Evolutionary conservation across 2,329 filamentous ascomycete species (phyloP).

Genomic region (Aspergillus fructus): DNA sequence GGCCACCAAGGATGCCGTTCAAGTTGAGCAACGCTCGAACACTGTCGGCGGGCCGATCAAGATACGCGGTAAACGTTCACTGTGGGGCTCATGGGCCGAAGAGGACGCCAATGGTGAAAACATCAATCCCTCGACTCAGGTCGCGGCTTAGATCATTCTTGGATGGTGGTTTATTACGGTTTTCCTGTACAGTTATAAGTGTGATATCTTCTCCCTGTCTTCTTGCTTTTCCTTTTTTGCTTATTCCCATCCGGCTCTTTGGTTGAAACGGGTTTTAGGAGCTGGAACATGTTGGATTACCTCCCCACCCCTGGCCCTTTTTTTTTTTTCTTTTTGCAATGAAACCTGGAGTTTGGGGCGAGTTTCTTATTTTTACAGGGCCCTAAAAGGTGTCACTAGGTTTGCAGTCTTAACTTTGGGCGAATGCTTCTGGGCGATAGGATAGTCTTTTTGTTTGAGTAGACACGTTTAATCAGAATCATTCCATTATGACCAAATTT

Average conservation of each 20-base stretch:
- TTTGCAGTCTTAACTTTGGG: slow-evolving; percentile 6
- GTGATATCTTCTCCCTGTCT: slow-evolving; percentile 2
- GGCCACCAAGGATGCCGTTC: slow-evolving; percentile 96
- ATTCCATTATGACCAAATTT: neutral
- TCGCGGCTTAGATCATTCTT: slow-evolving; percentile 15
- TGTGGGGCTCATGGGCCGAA: slow-evolving; percentile 97
- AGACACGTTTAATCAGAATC: slow-evolving; percentile 7
- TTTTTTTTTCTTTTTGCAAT: neutral
- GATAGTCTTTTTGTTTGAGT: slow-evolving; percentile 9
- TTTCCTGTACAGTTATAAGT: slow-evolving; percentile 14
- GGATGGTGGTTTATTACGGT: neutral
- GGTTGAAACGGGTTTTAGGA: slow-evolving; percentile 2
- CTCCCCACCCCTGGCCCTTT: neutral
- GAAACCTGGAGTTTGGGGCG: slow-evolving; percentile 8
- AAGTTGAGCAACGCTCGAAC: slow-evolving; percentile 80
- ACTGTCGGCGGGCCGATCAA: slow-evolving; percentile 75
- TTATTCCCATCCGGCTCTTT: neutral
- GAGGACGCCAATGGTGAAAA: slow-evolving; percentile 52
- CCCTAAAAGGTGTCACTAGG: slow-evolving; percentile 16
- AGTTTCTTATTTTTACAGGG: slow-evolving; percentile 7
- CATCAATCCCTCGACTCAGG: slow-evolving; percentile 33
- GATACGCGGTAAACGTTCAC: slow-evolving; percentile 86
- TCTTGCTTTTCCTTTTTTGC: neutral
- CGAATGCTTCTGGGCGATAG: slow-evolving; percentile 15
- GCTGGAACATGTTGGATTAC: slow-evolving; percentile 5